Evolutionary conservation across 805 yeast species (phyloP), one percentile per base, ranked within the genome.

Genomic region (Isabelozyma heimii): DNA sequence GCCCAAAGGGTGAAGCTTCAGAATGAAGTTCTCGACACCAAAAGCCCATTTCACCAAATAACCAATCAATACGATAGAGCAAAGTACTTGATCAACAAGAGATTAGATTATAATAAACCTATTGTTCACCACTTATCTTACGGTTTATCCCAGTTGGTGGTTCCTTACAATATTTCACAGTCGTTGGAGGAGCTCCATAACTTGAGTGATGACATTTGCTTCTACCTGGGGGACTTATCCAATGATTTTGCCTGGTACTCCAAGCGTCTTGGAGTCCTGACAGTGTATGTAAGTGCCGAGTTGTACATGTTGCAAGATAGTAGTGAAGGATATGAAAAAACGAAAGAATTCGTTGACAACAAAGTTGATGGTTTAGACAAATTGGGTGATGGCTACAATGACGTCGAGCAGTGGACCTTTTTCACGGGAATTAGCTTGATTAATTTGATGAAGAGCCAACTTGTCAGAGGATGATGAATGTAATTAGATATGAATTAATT

Each of bases 181-280:
- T 81, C 94, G 0, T 57, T 87, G 44, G 80, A 79, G 37, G 95
- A 89, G 60, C 77, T 94, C 48, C 87, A 84, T 56, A 77, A 81
- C 46, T 74, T 91, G 48, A 77, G 90, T 10, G 98, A 92, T 68
- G 98, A 94, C 62, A 76, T 92, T 50, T 80, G 89, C 42, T 90
- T 69, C 65, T 83, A 81, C 56, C 83, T 96, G 0, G 94, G 91
- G 9, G 97, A 91, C 62, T 60, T 66, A 46, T 80, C 94, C 16
- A 83, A 83, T 54, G 97, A 90, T 65, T 84, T 87, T 63, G 86
- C 89, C 3, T 92, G 99, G 99, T 92, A 92, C 66, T 74, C 95
- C n/a, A 88, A 91, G 61, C 75, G 99, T 54, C 70, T 86, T 13
- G 79, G 87, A 8, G 62, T 92, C 13, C 79, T 88, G 20, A 75